phyloP scores from a whole-genome alignment of 208 protist species.

The Wallacemonas rigidus region DNA sequence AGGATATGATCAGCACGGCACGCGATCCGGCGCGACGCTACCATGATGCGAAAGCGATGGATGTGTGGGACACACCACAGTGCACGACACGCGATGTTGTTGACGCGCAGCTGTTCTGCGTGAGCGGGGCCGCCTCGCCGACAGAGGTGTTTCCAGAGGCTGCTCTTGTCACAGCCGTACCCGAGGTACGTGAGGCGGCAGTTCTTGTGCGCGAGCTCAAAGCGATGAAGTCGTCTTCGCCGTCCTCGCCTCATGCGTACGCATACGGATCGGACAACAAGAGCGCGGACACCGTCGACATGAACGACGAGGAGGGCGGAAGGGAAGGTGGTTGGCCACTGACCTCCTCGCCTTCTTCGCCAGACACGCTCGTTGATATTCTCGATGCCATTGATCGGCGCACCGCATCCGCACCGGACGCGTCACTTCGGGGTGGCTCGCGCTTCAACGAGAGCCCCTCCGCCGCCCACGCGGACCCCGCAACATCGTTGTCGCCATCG shows the following conservation, averaged over 20 bases:
- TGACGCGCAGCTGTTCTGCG: too few relatives aligned
- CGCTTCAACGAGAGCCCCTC: background rate
- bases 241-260: background rate
- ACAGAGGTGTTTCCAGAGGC: background rate
- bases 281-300: too few relatives aligned
- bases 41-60: background rate
- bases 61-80: background rate
- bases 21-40: background rate
- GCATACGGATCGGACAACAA: too few relatives aligned
- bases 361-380: constrained; percentile 8
- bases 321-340: background rate
- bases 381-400: constrained; percentile 13
- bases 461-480: background rate
- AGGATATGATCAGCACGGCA: constrained; percentile 9
- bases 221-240: background rate
- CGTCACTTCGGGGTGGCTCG: background rate
- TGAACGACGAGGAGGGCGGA: background rate
- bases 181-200: constrained; percentile 1
- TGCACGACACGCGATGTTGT: background rate
- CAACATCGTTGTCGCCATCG: background rate
- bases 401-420: background rate
- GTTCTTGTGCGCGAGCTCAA: background rate
- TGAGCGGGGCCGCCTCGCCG: too few relatives aligned
- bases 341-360: background rate
- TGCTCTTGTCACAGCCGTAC: background rate